These are phyloP conservation scores for Petrea volubilis DNA, from an alignment of 257 asterid genomes.

Conservation along the genomic window DNA sequence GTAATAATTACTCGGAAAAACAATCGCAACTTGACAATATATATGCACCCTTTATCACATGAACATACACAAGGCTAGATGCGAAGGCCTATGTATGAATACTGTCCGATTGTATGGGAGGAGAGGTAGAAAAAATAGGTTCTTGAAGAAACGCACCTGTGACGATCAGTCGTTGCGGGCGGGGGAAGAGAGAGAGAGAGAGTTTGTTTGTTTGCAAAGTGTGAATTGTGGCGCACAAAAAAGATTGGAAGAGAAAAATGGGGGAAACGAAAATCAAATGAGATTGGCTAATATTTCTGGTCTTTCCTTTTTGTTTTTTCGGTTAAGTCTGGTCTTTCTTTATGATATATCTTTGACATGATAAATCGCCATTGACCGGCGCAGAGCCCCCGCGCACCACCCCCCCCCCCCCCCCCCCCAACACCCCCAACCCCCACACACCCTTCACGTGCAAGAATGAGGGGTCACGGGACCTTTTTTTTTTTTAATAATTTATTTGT, in stretches of 20 bases:
- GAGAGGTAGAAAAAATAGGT: background rate
- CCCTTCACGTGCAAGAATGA: too few relatives aligned
- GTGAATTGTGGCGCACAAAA: slow-evolving; percentile 27
- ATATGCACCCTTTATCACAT: slow-evolving; percentile 7
- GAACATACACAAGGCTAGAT: background rate
- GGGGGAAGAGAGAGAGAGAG: slow-evolving; percentile 14
- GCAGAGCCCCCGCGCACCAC: too few relatives aligned
- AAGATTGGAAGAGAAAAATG: slow-evolving; percentile 7
- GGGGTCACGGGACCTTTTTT: too few relatives aligned
- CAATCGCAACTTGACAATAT: slow-evolving; percentile 22
- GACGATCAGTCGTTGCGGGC: slow-evolving; percentile 21
- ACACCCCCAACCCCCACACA: too few relatives aligned
- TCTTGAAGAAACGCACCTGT: slow-evolving; percentile 35
- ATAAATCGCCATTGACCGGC: slow-evolving; percentile 16
- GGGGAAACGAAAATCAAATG: slow-evolving; percentile 19
- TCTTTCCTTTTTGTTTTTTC: too few relatives aligned
- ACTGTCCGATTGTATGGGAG: background rate
- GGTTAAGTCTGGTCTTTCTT: background rate
- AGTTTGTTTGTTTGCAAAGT: slow-evolving; percentile 15
- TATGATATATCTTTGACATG: background rate
- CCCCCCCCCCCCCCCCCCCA: too few relatives aligned
- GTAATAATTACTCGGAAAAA: slow-evolving; percentile 24
- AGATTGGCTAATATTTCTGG: slow-evolving; percentile 13
- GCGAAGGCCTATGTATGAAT: background rate
- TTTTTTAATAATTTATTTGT: too few relatives aligned